Percentiles rank a stretch among this genome's conserved stretches.
Conservation (phyloP, 805 yeast species). For the Saccharomycodes ludwigii region DNA sequence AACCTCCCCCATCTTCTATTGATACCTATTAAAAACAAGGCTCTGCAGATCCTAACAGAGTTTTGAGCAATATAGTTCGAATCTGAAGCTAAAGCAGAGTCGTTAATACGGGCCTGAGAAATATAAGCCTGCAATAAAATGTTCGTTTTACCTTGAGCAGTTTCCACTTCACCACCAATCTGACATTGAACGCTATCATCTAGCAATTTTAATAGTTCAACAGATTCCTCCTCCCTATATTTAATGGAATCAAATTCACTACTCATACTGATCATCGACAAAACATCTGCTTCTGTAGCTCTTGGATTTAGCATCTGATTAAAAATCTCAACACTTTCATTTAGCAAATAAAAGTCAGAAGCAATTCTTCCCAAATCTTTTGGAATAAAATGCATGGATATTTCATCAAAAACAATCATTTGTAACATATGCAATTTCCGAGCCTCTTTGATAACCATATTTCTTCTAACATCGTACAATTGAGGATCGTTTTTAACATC, state of each 20-base stretch:
- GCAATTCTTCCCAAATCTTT: conserved; percentile 92
- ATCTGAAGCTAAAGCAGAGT: conserved; percentile 77
- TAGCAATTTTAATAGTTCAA: conserved; percentile 51
- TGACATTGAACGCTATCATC: conserved; percentile 66
- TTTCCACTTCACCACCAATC: conserved; percentile 61
- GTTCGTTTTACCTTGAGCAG: conserved; percentile 79
- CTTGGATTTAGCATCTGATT: conserved; percentile 71
- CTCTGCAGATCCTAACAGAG: conserved; percentile 85
- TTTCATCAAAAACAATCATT: conserved; percentile 87
- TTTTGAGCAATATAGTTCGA: conserved; percentile 91
- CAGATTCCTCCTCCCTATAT: conserved; percentile 75
- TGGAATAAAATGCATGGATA: conserved; percentile 62
- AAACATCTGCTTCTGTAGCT: conserved; percentile 85
- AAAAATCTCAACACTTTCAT: conserved; percentile 79
- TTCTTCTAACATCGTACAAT: conserved; percentile 58
- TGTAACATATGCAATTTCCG: conserved; percentile 72
- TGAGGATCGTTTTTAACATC: conserved; percentile 77
- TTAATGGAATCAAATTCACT: conserved; percentile 87
- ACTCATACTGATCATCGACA: conserved; percentile 83
- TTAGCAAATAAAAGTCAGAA: conserved; percentile 80
- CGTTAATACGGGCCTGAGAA: conserved; percentile 59
- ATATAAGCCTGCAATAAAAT: conserved; percentile 79
- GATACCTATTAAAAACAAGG: conserved; percentile 75
- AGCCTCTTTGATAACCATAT: conserved; percentile 71
- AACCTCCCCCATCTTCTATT: conserved; percentile 87